These are phyloP conservation scores for Volvox reticuliferus DNA, from an alignment of 139 green algal genomes.

Conservation along the genomic window DNA sequence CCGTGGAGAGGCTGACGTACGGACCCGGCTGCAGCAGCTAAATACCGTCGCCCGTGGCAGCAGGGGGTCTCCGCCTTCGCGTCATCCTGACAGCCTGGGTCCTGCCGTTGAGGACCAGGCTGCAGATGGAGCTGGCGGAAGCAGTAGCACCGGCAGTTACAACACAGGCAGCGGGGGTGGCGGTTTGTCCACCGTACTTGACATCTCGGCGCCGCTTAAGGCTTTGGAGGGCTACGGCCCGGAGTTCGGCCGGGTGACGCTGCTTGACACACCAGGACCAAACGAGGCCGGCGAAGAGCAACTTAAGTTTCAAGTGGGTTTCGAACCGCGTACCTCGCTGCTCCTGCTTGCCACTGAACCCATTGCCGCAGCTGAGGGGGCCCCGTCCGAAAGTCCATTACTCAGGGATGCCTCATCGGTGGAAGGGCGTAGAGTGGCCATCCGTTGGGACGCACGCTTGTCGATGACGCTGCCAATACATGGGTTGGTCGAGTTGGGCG, in stretches of 20 bases:
- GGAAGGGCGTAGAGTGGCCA: no score
- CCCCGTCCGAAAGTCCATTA: no score
- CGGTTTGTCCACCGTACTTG: constrained; percentile 41
- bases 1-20: constrained; percentile 39
- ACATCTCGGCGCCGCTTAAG: constrained; percentile 58
- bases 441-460: no score
- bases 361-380: no score
- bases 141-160: not conserved
- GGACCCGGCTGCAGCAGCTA: constrained; percentile 69
- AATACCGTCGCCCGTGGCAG: constrained; percentile 63
- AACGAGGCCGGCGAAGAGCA: constrained; percentile 83
- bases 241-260: constrained; percentile 41
- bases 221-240: constrained; percentile 50
- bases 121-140: not conserved
- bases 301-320: constrained; percentile 68
- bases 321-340: not conserved
- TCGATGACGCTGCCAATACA: no score
- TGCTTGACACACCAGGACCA: constrained; percentile 82
- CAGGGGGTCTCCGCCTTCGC: not conserved
- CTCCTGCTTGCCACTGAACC: no score
- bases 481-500: no score
- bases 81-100: not conserved
- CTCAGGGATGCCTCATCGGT: no score
- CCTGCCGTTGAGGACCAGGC: not conserved
- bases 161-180: not conserved